Percentiles rank a stretch among this genome's conserved stretches.
These are phyloP conservation scores for Rhizopogon salebrosus DNA, from an alignment of 768 basidiomycete genomes.

Conservation along the genomic window DNA sequence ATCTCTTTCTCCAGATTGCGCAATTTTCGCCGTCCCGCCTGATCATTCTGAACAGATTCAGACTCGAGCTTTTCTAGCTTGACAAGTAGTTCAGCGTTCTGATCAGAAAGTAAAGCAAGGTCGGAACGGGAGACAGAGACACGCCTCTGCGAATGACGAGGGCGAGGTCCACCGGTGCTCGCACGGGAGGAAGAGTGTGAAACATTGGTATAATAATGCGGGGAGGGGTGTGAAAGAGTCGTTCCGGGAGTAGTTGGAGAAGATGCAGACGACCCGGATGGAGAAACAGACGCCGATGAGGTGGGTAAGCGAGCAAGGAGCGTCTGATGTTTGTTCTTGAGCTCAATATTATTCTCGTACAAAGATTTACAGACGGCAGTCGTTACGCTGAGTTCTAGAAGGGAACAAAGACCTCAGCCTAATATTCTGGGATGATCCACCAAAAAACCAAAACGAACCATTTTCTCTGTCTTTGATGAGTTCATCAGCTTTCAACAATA, in stretches of 20 bases:
- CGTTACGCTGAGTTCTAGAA: slow-evolving; percentile 60
- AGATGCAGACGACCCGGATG: slow-evolving; percentile 13
- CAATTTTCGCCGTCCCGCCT: slow-evolving; percentile 61
- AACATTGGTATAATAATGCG: slow-evolving; percentile 27
- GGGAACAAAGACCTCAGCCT: slow-evolving; percentile 7
- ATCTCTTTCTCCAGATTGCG: slow-evolving; percentile 79
- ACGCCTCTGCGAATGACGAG: slow-evolving; percentile 27
- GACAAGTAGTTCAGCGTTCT: slow-evolving; percentile 74
- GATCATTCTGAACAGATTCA: slow-evolving; percentile 63
- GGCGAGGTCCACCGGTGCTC: slow-evolving; percentile 14
- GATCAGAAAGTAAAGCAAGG: slow-evolving; percentile 67
- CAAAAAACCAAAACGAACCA: slow-evolving; percentile 49
- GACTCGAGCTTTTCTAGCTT: slow-evolving; percentile 74
- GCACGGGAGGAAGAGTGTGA: slow-evolving; percentile 17
- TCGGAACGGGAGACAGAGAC: slow-evolving; percentile 67
- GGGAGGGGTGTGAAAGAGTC: slow-evolving; percentile 31
- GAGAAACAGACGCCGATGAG: slow-evolving; percentile 35
- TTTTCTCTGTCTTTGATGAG: slow-evolving; percentile 74
- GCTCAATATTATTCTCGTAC: slow-evolving; percentile 60
- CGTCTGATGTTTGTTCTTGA: slow-evolving; percentile 70
- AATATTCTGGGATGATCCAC: slow-evolving; percentile 1
- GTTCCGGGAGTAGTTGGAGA: slow-evolving; percentile 24
- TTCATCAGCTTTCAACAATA: slow-evolving; percentile 68
- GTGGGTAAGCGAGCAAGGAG: slow-evolving; percentile 59
- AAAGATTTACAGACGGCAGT: slow-evolving; percentile 65